Conservation (phyloP, 148 eudicot genomes). For the Spergularia bocconei region DNA sequence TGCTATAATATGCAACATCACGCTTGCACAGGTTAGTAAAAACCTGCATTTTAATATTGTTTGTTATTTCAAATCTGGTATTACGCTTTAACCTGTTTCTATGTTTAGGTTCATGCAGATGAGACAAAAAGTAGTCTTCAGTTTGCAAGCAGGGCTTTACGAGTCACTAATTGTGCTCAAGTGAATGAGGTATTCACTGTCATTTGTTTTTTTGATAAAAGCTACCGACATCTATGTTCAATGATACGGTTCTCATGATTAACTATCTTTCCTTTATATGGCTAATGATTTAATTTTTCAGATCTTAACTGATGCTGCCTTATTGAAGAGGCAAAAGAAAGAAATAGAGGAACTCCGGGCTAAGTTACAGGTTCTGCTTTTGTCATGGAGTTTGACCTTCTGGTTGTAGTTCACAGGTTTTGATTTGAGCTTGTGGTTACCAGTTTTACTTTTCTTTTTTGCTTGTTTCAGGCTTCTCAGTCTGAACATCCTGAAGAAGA, state of each 20-base stretch:
- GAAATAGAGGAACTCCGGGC: slow-evolving; percentile 96
- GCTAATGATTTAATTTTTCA: slow-evolving; percentile 28
- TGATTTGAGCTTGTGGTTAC: not conserved
- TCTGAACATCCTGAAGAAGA: slow-evolving; percentile 94
- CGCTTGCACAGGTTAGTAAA: slow-evolving; percentile 82
- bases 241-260: not conserved
- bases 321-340: slow-evolving; percentile 92
- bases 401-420: not conserved
- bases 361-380: slow-evolving; percentile 67
- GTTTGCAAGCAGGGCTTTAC: slow-evolving; percentile 97
- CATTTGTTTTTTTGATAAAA: not conserved
- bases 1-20: slow-evolving; percentile 92
- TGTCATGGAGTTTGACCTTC: not conserved
- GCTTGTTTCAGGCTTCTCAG: slow-evolving; percentile 56
- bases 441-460: not conserved
- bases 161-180: slow-evolving; percentile 89
- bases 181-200: slow-evolving; percentile 74
- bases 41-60: slow-evolving; percentile 11
- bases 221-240: not conserved
- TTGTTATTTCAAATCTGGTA: not conserved
- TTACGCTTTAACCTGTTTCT: slow-evolving; percentile 20
- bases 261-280: slow-evolving; percentile 1
- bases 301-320: slow-evolving; percentile 98
- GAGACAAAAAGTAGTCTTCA: slow-evolving; percentile 99
- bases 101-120: slow-evolving; percentile 85